A percentile compares a stretch with the other conserved stretches of the same genome.
phyloP scores from a whole-genome alignment of 169 alveolate species.

The Fabrea salina region DNA sequence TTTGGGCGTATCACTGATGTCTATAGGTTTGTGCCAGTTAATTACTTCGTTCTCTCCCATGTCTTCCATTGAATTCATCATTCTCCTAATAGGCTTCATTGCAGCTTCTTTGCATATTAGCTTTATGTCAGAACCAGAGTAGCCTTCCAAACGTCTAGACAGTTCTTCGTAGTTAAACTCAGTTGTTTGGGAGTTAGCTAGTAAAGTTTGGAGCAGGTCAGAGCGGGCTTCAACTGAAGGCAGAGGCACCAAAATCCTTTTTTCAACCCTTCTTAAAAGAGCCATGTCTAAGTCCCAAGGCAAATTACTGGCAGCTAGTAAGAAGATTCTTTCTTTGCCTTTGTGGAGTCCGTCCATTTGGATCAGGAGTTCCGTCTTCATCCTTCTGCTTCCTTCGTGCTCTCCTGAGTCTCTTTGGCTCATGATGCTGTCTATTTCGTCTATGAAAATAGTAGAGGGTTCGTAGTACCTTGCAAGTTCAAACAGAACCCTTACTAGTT shows the following conservation, averaged over 20 bases:
- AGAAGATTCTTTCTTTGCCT: conserved; percentile 73
- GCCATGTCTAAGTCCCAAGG: conserved; percentile 91
- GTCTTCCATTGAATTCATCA: conserved; percentile 60
- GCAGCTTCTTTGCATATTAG: conserved; percentile 88
- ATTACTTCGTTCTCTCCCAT: conserved; percentile 33
- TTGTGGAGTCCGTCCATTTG: conserved; percentile 84
- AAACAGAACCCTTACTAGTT: conserved; percentile 85
- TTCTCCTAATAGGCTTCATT: conserved; percentile 79
- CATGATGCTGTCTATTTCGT: conserved; percentile 90
- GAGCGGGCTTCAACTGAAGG: conserved; percentile 79
- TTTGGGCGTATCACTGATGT: conserved; percentile 32
- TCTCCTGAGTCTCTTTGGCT: conserved; percentile 80
- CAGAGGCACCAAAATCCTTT: conserved; percentile 79
- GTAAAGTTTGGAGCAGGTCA: conserved; percentile 55
- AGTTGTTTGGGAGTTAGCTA: conserved; percentile 48
- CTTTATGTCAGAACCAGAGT: conserved; percentile 85
- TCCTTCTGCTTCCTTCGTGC: conserved; percentile 84
- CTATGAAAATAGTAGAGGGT: conserved; percentile 92
- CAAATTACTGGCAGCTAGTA: conserved; percentile 84
- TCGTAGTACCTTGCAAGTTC: conserved; percentile 91
- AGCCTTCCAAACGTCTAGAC: conserved; percentile 61
- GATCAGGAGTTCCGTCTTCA: conserved; percentile 83
- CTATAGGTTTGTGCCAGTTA: conserved; percentile 43
- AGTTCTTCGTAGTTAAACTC: conserved; percentile 56
- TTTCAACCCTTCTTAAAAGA: conserved; percentile 81